Percentiles rank a stretch among this genome's conserved stretches.
Evolutionary conservation across 768 basidiomycete genomes (phyloP).

Genomic region (Trametes cinnabarina): DNA sequence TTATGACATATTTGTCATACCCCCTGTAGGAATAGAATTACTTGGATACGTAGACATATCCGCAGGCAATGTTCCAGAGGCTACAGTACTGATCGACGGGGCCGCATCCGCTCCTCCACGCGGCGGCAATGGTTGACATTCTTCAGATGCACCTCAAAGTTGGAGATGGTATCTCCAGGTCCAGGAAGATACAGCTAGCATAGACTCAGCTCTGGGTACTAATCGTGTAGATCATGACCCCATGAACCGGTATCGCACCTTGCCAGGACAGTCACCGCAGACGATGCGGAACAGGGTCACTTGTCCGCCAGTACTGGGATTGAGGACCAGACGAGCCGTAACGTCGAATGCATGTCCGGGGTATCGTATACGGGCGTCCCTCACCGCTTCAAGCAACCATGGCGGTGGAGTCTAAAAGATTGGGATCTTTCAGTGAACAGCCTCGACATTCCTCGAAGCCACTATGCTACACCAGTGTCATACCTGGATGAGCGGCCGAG

Average conservation of each 20-base stretch:
- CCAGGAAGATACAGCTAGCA: background rate
- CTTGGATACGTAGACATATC: too few relatives aligned
- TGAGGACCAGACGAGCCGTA: background rate
- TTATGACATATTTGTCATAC: too few relatives aligned
- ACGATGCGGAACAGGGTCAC: slow-evolving; percentile 2
- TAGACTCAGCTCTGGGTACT: background rate
- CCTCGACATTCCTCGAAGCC: too few relatives aligned
- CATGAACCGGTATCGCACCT: too few relatives aligned
- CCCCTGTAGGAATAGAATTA: too few relatives aligned
- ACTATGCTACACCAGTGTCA: too few relatives aligned
- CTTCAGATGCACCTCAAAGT: slow-evolving; percentile 1
- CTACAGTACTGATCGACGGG: background rate
- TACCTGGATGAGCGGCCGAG: too few relatives aligned
- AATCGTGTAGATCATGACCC: background rate
- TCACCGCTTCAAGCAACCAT: background rate
- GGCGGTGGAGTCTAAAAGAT: background rate
- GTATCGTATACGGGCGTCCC: background rate
- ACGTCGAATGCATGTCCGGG: slow-evolving; percentile 1
- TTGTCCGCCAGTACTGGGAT: slow-evolving; percentile 5
- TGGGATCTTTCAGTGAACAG: too few relatives aligned
- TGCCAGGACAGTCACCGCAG: slow-evolving; percentile 4
- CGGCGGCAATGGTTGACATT: background rate
- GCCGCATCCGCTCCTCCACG: background rate
- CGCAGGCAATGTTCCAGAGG: background rate
- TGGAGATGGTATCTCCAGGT: background rate